These are phyloP conservation scores for Coniochaeta sp. DNA, from an alignment of 2,329 filamentous ascomycete genomes.

Conservation along the genomic window DNA sequence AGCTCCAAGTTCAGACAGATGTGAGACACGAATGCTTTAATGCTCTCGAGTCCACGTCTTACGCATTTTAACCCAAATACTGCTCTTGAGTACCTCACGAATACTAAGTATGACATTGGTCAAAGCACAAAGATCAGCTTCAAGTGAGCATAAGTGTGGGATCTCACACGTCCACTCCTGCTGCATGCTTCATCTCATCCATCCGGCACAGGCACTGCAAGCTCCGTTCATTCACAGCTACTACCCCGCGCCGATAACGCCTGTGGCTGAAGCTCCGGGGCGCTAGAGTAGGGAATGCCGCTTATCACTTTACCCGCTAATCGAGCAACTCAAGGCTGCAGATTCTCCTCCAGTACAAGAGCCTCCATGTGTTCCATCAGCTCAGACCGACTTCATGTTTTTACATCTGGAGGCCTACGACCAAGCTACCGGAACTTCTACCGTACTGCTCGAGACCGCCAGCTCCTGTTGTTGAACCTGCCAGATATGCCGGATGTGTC, in stretches of 20 bases:
- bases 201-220: background rate
- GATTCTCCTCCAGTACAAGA: background rate
- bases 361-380: too few species aligned
- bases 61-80: too few species aligned
- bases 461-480: background rate
- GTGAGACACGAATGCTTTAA: too few species aligned
- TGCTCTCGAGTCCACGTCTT: too few species aligned
- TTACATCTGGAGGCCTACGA: background rate
- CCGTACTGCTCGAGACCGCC: background rate
- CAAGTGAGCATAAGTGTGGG: too few species aligned
- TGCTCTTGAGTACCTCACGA: too few species aligned
- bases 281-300: too few species aligned
- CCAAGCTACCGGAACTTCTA: background rate
- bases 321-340: background rate
- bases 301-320: background rate
- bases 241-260: background rate
- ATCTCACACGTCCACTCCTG: too few species aligned
- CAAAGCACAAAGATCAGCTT: too few species aligned
- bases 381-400: too few species aligned
- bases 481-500: background rate
- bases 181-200: too few species aligned
- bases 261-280: background rate
- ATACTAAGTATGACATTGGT: too few species aligned
- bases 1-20: background rate
- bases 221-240: background rate